Evolutionary conservation across 129 eudicot genomes (phyloP), one percentile per base, ranked within the genome.

Genomic region (Tagetes erecta): DNA sequence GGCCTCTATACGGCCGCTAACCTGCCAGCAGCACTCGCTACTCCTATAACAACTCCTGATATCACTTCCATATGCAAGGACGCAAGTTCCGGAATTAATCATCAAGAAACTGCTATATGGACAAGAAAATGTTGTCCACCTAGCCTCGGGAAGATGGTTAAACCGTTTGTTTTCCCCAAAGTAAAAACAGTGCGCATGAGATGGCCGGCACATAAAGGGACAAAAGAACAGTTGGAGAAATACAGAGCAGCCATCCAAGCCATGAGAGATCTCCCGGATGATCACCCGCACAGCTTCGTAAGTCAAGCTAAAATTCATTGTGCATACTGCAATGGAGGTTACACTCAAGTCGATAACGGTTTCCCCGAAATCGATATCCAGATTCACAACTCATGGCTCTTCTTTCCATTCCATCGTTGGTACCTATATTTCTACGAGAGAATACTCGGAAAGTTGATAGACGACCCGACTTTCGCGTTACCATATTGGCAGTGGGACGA

Each of bases 401-500:
- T 87, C 40, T 84, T 84, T 4, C 88, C 92, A 0, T 87, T 84
- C 44, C 90, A 85, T 42, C 76, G 89, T 7, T 79, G 68, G 68
- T 85, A 85, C 51, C 39, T 85, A 3, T 80, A 85, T 42, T 85
- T 82, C 71, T 80, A 58, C 10, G 89, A 85, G 35, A 49, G 56
- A 66, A 87, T 84, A 0, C 76, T 84, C 40, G 88, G 92, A 0
- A 84, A 79, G 49, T 73, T 87, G 67, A 86, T 86, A 0, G 39
- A 74, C 4, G 87, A 86, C 31, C 83, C 84, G 0, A 80, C 75
- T 30, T 86, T 86, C 35, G 87, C 84, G 1, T 71, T 86, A 38
- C 87, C 87, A 0, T 86, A 55, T 65, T 86, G 89, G 89, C 82
- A 82, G 44, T 83, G 87, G 84, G 90, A 86, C 56, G 38, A 65